These are phyloP conservation scores for Yarrowia hollandica DNA, from an alignment of 805 yeast genomes.

Conservation along the genomic window DNA sequence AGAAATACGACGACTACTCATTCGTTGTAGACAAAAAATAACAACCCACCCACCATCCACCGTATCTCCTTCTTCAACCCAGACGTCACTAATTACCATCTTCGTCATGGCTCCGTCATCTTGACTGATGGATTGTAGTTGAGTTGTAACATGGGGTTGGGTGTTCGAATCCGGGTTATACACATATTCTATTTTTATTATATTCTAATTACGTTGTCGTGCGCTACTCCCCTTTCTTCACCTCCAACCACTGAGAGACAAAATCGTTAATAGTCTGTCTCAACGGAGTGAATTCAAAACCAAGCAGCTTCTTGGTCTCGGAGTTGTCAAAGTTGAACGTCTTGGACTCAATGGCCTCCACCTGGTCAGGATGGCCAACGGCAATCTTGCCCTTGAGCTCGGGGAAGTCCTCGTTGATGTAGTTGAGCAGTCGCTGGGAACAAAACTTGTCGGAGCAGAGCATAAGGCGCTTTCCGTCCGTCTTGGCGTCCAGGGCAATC, in stretches of 20 bases:
- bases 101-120: no score
- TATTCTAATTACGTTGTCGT: no score
- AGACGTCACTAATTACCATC: no score
- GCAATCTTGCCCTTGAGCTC: constrained; percentile 16
- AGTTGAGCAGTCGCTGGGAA: constrained; percentile 31
- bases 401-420: constrained; percentile 30
- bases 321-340: constrained; percentile 21
- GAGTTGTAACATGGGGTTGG: no score
- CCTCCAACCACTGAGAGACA: constrained; percentile 15
- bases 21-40: no score
- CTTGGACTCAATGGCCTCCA: neutral
- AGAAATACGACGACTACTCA: no score
- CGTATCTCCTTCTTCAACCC: no score
- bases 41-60: no score
- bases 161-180: no score
- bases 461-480: constrained; percentile 36
- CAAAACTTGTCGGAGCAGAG: constrained; percentile 33
- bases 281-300: constrained; percentile 1
- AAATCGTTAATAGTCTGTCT: neutral
- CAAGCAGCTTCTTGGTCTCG: constrained; percentile 21
- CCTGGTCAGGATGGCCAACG: neutral
- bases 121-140: no score
- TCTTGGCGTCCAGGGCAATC: constrained; percentile 45
- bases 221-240: neutral
- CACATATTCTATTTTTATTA: neutral